phyloP scores from a whole-genome alignment of 345 rosid genomes.

The Pistacia integerrima region DNA sequence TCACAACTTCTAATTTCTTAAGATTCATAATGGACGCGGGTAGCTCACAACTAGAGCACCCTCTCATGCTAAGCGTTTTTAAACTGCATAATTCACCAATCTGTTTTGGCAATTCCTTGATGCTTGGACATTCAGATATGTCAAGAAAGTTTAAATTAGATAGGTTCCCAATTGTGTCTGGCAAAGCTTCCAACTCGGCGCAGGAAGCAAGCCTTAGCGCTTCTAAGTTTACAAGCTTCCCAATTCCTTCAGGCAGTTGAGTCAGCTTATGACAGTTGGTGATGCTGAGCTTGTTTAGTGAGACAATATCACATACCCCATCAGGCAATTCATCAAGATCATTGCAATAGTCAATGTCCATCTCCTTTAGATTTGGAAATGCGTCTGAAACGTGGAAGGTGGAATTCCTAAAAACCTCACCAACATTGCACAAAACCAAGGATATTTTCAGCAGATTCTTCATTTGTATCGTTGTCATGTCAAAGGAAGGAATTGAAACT shows the following conservation, averaged over 20 bases:
- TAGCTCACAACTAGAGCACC: conserved; percentile 35
- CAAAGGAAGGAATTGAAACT: conserved; percentile 24
- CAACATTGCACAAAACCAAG: conserved; percentile 41
- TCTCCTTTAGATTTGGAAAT: conserved; percentile 44
- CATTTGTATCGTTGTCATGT: conserved; percentile 10
- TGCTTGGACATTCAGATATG: conserved; percentile 42
- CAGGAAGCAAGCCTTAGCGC: conserved; percentile 48
- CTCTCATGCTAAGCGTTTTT: conserved; percentile 47
- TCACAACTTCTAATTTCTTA: conserved; percentile 34
- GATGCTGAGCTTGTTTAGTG: conserved; percentile 46
- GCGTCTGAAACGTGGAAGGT: conserved; percentile 6
- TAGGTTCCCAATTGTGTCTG: conserved; percentile 41
- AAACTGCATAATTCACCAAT: conserved; percentile 44
- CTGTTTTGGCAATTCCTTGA: conserved; percentile 36
- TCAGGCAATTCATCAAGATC: conserved; percentile 37
- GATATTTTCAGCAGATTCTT: conserved; percentile 41
- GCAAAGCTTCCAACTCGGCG: conserved; percentile 35
- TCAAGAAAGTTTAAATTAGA: conserved; percentile 33
- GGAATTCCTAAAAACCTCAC: background rate
- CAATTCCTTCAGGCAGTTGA: conserved; percentile 38
- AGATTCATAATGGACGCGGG: conserved; percentile 34
- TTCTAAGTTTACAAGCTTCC: conserved; percentile 39
- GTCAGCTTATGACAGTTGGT: conserved; percentile 51
- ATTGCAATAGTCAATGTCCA: conserved; percentile 49
- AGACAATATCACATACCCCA: conserved; percentile 27